Base-by-base conservation (phyloP, 352 stramenopile genomes). In the Pythium brachiatum region DNA sequence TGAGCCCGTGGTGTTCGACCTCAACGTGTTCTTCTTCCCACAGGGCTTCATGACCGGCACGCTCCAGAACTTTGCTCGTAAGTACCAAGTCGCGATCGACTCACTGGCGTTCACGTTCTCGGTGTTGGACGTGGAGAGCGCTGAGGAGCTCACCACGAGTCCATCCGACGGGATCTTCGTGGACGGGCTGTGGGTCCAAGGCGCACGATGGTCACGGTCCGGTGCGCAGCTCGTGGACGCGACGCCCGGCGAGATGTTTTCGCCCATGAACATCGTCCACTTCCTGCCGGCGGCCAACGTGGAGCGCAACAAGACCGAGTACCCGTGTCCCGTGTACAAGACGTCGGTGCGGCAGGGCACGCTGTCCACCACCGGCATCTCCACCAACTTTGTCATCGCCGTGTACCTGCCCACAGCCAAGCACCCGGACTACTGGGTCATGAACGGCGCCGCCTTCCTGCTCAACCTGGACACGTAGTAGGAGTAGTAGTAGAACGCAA, bases 331-430 rank as follows among this genome's bases (percentile, higher is more conserved):
- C 8, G 86, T 98, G 16, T 98, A 98, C 82, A 98, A 98, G 77
- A 98, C 94, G 15, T 93, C 86, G 3, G 89, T 95, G 50, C 76
- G 94, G 8, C 92, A 97, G 46, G 95, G 95, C 39, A 98, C 91
- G 41, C 73, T 99, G 16, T 97, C 92, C 0, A 99, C 95, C n/a
- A 99, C 95, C 0, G 95, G 95, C 43, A 96, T 99, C 69, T 97
- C 88, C 32, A 98, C 95, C 26, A 99, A 99, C 81, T 99, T 99
- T 76, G 88, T 99, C 56, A 97, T 98, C 32, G 88, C 94, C 16
- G 86, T 98, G 13, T 93, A 97, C 48, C 65, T 98, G 18, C 89
- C 90, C 0, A 97, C 87, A 13, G 74, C 87, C 53, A 73, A 83
- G 36, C 73, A 79, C 9, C 87, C 93, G 1, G 83, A 96, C 64